Evolutionary conservation across 345 rosid species (phyloP), one percentile per base, ranked within the genome.

Genomic region (Syzygium oleosum): DNA sequence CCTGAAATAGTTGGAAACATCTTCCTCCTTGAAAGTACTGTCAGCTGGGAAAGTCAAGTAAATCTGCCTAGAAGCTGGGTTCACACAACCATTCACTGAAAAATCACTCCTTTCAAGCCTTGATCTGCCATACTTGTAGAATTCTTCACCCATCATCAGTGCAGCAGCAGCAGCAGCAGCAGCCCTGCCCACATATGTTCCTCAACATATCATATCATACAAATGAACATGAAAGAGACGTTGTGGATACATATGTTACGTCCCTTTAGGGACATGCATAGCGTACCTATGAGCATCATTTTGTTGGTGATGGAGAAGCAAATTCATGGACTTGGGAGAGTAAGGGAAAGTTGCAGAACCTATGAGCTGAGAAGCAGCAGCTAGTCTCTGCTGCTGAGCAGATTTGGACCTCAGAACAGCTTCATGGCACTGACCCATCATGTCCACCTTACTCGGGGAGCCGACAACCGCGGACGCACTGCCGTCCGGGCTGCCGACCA

Each of bases 21-120:
- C 99, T 89, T 97, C 98, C 87, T 97, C 99, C 89, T 96, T 94
- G 84, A 97, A 97, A 80, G 96, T 96, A 91, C 99, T 97, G 88
- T 97, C 99, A 87, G 99, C 99, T 79, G 99, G 99, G 89, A 97
- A 97, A 90, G 99, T 97, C 90, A 97, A 91, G 90, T 97, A 97
- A 93, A 97, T 97, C 95, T 97, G 99, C 89, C 99, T 94, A 1
- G 99, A 96, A 52, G 99, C 98, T 5, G 99, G 98, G 87, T 95
- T 96, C 43, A 93, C 92, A 90, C 94, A 91, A 49, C 91, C 92
- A 85, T 88, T 90, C 34, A 91, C 58, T 0, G 93, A 91, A 41
- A 93, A 94, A 88, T 95, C 97, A 52, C 88, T 94, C 89, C 97
- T 94, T 58, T 97, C 99, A 51, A 95, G 95, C 90, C 97, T 94